Percentiles rank a stretch among this genome's conserved stretches.
Conservation (phyloP, 2,329 filamentous ascomycete genomes). For the Myotisia sp. region DNA sequence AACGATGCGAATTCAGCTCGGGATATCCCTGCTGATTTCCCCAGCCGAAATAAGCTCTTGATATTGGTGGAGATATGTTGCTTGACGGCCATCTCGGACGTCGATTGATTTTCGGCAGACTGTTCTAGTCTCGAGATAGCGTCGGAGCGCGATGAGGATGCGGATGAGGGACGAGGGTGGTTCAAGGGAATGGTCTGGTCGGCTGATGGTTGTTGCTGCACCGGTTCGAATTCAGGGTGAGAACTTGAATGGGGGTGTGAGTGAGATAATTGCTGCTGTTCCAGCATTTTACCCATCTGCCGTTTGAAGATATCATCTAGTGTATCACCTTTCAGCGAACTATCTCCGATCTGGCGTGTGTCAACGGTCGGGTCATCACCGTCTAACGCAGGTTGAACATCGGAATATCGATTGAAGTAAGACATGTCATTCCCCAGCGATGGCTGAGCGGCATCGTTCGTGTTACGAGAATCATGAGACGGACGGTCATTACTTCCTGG, state of each 20-base stretch:
- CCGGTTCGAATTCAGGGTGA: neutral
- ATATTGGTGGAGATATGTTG: slow-evolving; percentile 50
- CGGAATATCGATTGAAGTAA: slow-evolving; percentile 47
- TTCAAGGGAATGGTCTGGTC: slow-evolving; percentile 16
- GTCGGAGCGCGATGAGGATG: slow-evolving; percentile 29
- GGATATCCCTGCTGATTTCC: slow-evolving; percentile 44
- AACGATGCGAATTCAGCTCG: slow-evolving; percentile 45
- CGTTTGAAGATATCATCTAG: slow-evolving; percentile 29
- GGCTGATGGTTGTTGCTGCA: neutral
- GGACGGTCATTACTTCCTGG: slow-evolving; percentile 30
- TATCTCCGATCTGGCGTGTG: slow-evolving; percentile 32
- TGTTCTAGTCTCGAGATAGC: slow-evolving; percentile 43
- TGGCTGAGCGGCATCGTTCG: slow-evolving; percentile 16
- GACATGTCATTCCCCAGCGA: slow-evolving; percentile 37
- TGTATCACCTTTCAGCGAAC: slow-evolving; percentile 41
- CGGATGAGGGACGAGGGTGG: slow-evolving; percentile 31
- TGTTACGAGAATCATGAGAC: slow-evolving; percentile 13
- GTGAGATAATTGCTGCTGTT: slow-evolving; percentile 11
- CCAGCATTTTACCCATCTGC: slow-evolving; percentile 20
- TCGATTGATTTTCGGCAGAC: slow-evolving; percentile 36
- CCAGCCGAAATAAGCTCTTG: slow-evolving; percentile 49
- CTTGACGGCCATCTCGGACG: slow-evolving; percentile 47
- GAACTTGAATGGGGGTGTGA: neutral
- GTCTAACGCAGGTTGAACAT: slow-evolving; percentile 52
- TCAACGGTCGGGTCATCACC: slow-evolving; percentile 47